A percentile compares a stretch with the other conserved stretches of the same genome.
Evolutionary conservation across 1,284 basidiomycete genomes (phyloP).

Genomic region (Microstroma glucosiphilum): DNA sequence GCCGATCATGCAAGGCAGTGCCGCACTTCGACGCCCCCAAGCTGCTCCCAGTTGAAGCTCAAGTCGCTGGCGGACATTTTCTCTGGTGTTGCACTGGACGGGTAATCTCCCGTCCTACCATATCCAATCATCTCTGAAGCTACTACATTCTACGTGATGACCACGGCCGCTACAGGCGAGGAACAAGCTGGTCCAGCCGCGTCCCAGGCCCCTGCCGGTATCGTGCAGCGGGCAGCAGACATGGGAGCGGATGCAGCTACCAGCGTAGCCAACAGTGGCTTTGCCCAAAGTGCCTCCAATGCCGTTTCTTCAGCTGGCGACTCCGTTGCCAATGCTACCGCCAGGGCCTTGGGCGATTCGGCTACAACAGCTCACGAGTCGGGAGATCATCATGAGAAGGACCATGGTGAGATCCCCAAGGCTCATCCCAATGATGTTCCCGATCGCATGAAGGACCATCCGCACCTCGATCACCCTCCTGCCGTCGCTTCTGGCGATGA

Average conservation of each 20-base stretch:
- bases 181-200: not conserved
- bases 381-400: not conserved
- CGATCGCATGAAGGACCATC: constrained; percentile 12
- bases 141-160: not conserved
- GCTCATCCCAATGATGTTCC: constrained; percentile 11
- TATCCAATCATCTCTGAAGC: constrained; percentile 2
- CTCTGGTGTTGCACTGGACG: no score
- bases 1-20: no score
- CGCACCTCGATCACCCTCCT: constrained; percentile 17
- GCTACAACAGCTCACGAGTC: not conserved
- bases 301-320: not conserved
- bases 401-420: constrained; percentile 1
- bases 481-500: constrained; percentile 25
- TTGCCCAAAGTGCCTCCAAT: not conserved
- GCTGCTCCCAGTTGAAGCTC: no score
- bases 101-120: not conserved
- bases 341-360: not conserved
- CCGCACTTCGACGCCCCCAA: no score
- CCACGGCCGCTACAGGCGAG: not conserved
- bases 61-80: no score
- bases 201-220: no score
- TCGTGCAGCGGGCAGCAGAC: no score
- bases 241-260: no score
- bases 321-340: not conserved
- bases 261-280: no score